phyloP scores from a whole-genome alignment of 371 early-diverging fungal genomes.

The Parasitella parasitica region DNA sequence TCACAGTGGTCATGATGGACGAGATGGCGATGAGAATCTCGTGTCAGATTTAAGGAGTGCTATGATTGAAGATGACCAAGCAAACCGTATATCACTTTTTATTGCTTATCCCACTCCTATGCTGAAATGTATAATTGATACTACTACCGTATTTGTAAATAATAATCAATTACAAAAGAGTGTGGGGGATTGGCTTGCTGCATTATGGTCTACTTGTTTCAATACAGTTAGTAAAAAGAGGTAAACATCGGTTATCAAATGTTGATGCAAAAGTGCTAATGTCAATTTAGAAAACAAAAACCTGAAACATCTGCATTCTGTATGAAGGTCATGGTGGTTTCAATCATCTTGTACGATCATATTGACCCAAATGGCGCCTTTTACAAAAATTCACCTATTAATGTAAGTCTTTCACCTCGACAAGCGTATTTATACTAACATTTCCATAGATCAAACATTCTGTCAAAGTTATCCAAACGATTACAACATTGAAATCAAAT shows the following conservation, averaged over 20 bases:
- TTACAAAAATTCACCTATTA: slow-evolving; percentile 72
- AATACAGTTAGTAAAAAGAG: slow-evolving; percentile 64
- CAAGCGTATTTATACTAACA: background rate
- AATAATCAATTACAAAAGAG: slow-evolving; percentile 51
- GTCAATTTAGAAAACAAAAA: slow-evolving; percentile 38
- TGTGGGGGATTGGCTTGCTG: slow-evolving; percentile 65
- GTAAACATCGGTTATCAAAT: slow-evolving; percentile 14
- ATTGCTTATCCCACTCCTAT: slow-evolving; percentile 94
- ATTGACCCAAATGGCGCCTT: slow-evolving; percentile 81
- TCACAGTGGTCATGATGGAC: slow-evolving; percentile 15
- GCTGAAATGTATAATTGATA: slow-evolving; percentile 82
- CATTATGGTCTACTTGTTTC: slow-evolving; percentile 70
- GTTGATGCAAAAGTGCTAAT: background rate
- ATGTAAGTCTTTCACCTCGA: slow-evolving; percentile 51
- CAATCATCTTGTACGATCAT: slow-evolving; percentile 90
- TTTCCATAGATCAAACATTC: slow-evolving; percentile 59
- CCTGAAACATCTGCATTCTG: slow-evolving; percentile 61
- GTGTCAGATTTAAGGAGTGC: slow-evolving; percentile 57
- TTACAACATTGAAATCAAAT: slow-evolving; percentile 15
- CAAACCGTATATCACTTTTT: slow-evolving; percentile 92
- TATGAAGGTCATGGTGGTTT: slow-evolving; percentile 84
- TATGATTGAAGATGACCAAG: slow-evolving; percentile 83
- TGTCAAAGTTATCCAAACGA: slow-evolving; percentile 73
- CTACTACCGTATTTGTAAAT: slow-evolving; percentile 57
- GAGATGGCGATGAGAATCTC: background rate